Evolutionary conservation across 2,329 filamentous ascomycete species (phyloP), one percentile per base, ranked within the genome.

Genomic region (Ophiostoma perfectum): DNA sequence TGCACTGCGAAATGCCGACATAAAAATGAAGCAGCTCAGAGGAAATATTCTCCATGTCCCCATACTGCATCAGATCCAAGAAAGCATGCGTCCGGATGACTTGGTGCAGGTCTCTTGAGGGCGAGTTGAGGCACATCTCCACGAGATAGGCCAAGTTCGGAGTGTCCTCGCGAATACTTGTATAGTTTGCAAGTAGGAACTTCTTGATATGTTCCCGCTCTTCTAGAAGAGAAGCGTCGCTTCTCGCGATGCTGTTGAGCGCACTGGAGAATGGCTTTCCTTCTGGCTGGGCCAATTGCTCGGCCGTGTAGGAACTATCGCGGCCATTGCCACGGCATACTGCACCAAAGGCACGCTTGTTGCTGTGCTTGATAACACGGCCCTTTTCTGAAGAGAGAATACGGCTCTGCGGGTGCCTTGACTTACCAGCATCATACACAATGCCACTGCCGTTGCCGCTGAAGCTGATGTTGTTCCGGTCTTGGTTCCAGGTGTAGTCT

Each of bases 21-120:
- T 42, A 63, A 42, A 68, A 67, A 44, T 71, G 69, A 14, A 71
- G 49, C 1, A 68, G 58, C 52, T 70, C 70, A 5, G 62, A 62
- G 18, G 18, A 66, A 36, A 70, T 58, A n/a, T 68, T 12, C n/a
- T 70, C 67, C 49, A 68, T 18, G 39, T 64, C n/a, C 65, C 66
- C 67, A 7, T 12, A 18, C 38, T 68, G 66, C 12, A 70, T 63
- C 38, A 70, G 63, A 52, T 47, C 4, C 4, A 3, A 9, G 11
- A 70, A 65, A 3, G 45, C 66, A 36, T 65, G 64, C 1, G 36
- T 58, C 7, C 64, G 60, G 38, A 49, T 65, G 5, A 67, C 63
- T 2, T 27, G 41, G 63, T 42, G 60, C 52, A 67, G 66, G 18
- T 41, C 41, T 3, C 45, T n/a, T 36, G 65, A 18, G 11, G 68